Base-by-base conservation (phyloP, 208 protist genomes). In the Leishmania turanica region DNA sequence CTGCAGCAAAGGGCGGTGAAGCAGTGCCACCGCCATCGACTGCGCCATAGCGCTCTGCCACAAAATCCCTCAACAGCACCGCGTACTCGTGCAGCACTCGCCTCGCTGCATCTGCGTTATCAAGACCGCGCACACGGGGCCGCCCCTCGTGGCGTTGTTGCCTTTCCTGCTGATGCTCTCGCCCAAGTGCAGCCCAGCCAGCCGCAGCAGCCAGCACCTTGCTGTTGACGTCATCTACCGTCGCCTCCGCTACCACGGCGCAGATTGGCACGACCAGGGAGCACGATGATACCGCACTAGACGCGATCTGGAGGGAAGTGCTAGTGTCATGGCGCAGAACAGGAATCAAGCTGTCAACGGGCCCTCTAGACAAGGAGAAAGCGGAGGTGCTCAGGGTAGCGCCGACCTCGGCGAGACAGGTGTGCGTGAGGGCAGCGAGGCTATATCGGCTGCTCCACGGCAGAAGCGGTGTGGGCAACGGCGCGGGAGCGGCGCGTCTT, bases 111-210 rank as follows among this genome's bases (percentile, higher is more conserved):
- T 64, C 37, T 1, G 78, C 71, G 66, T 88, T 88, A n/a, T 88
- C 84, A 64, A 51, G 58, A 8, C 54, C 65, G 53, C 42, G 13
- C 31, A 27, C 19, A 56, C 68, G 56, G 13, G 15, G 65, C 62
- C 40, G 13, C 27, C 53, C 21, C 65, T 75, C 53, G 60, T 62
- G 56, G 19, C 42, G 17, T 21, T n/a, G 8, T 49, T 79, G 60
- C 51, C 40, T 21, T 54, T 17, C 15, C 45, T 53, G 62, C 42
- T 74, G 40, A 71, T 66, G 53, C n/a, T 54, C 87, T 74, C 27
- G 87, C 88, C 81, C 87, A 78, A 51, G 87, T 79, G n/a, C 84
- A 45, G 78, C 66, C 84, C 84, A 88, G 40, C 65, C 84, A 69
- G 69, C 66, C 11, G 84, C 77, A 27, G 60, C 62, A 11, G 34